Base-by-base conservation (phyloP, 1,139 yeast genomes). In the Candida glucosophila region DNA sequence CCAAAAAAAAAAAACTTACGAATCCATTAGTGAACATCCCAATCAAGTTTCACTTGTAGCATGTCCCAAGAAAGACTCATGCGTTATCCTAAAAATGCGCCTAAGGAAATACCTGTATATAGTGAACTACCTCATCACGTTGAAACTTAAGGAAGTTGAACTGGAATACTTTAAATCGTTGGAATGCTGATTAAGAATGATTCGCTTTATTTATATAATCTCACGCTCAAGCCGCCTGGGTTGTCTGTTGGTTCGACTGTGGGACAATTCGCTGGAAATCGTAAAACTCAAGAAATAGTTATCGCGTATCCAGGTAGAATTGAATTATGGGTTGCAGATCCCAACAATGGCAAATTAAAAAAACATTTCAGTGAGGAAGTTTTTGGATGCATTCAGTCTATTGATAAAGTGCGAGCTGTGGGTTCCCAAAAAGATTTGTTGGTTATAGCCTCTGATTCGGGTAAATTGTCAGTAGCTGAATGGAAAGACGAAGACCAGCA, bases 381-480 rank as follows among this genome's bases (percentile, higher is more conserved):
- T 2, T 79, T 80, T 52, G 78, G 81, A 1, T 63, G 70, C 9
- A 57, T 88, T 6, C 60, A 86, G 27, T 41, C 58, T 8, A 52
- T 83, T 12, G 64, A 57, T 3, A 55, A 65, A 15, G 55, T 81
- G 28, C 62, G 73, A 14, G 48, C 67, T 8, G 58, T 71, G 1
- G 85, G 79, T 0, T 49, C 72, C 1, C 46, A 58, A 0, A 60
- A 59, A 28, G 92, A 83, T 37, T 58, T 58, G 20, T 39, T 88
- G 14, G 68, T 79, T n/a, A 49, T 85, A 3, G 70, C 92, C 0
- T 73, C 93, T 1, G 97, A 88, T 44, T 72, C 94, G 2, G 97
- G 97, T 0, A 72, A 73, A 30, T 39, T 86, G 12, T 58, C 77
- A 0, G 49, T 88, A 0, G 49, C 78, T 10, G 72, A 70, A 35